These are phyloP conservation scores for Periconia macrospinosa DNA, from an alignment of 2,329 filamentous ascomycete species.

Conservation along the genomic window DNA sequence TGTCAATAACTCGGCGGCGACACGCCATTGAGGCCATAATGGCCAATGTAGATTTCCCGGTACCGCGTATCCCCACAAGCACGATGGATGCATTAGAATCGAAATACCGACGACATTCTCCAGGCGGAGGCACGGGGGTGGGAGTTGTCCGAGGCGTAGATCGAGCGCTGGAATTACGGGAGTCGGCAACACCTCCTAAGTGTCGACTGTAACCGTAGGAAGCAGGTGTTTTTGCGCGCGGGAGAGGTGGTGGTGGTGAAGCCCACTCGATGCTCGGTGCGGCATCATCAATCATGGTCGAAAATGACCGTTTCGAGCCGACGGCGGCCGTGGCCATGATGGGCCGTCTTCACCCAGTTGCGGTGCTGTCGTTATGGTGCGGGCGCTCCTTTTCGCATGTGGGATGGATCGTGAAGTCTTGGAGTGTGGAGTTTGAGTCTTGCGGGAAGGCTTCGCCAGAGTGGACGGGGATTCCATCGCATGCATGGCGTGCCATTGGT, in stretches of 20 bases:
- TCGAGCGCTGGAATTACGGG: constrained; percentile 25
- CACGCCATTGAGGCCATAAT: constrained; percentile 75
- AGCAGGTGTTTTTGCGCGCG: not conserved
- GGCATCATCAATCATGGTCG: constrained; percentile 24
- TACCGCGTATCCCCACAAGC: constrained; percentile 71
- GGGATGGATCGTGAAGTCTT: not conserved
- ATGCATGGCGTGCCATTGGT: not conserved
- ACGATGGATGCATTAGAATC: constrained; percentile 69
- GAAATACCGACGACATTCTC: constrained; percentile 48
- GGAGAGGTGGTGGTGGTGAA: constrained; percentile 3
- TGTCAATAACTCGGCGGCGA: constrained; percentile 68
- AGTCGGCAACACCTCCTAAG: constrained; percentile 14
- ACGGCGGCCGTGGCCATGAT: constrained; percentile 32
- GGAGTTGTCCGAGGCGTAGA: constrained; percentile 34
- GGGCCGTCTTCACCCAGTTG: not conserved
- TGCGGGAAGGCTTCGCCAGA: not conserved
- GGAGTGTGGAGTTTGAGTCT: not conserved
- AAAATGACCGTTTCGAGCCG: constrained; percentile 31
- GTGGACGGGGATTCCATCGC: not conserved
- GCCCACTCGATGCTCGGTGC: constrained; percentile 13
- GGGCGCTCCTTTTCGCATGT: not conserved
- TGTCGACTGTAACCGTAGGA: not conserved
- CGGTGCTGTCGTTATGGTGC: not conserved
- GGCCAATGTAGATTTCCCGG: constrained; percentile 75
- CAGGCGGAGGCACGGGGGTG: constrained; percentile 15